phyloP scores from a whole-genome alignment of 2,329 filamentous ascomycete species.

The Aureobasidium sp. region DNA sequence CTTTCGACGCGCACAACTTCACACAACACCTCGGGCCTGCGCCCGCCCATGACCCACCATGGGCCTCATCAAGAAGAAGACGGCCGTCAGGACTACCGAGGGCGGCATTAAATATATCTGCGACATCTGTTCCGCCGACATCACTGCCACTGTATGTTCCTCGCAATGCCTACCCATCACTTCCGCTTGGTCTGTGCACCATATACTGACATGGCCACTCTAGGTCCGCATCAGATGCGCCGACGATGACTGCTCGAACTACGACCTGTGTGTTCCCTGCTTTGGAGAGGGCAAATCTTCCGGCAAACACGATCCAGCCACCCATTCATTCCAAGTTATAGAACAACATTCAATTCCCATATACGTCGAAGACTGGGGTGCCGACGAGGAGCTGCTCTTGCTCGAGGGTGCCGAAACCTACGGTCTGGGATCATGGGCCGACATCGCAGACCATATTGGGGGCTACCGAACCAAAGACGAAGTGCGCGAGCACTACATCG shows the following conservation, averaged over 20 bases:
- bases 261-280: constrained; percentile 93
- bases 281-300: constrained; percentile 77
- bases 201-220: constrained; percentile 8
- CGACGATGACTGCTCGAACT: constrained; percentile 75
- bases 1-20: background rate
- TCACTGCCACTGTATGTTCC: constrained; percentile 80
- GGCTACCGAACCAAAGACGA: constrained; percentile 93
- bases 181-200: constrained; percentile 12
- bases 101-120: constrained; percentile 77
- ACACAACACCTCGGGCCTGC: background rate
- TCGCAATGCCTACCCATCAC: background rate
- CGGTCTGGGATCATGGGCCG: constrained; percentile 92
- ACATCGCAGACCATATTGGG: constrained; percentile 96
- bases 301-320: constrained; percentile 76
- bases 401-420: constrained; percentile 95
- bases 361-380: constrained; percentile 90
- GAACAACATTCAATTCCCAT: constrained; percentile 98
- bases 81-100: constrained; percentile 64
- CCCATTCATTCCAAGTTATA: constrained; percentile 86
- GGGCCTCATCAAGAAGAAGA: constrained; percentile 96
- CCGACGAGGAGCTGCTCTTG: constrained; percentile 89
- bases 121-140: constrained; percentile 92
- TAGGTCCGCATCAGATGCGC: constrained; percentile 94
- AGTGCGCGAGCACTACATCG: constrained; percentile 87
- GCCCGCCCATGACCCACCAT: constrained; percentile 43